Evolutionary conservation across 2,329 filamentous ascomycete genomes (phyloP).

Genomic region (Diaporthe longicolla): DNA sequence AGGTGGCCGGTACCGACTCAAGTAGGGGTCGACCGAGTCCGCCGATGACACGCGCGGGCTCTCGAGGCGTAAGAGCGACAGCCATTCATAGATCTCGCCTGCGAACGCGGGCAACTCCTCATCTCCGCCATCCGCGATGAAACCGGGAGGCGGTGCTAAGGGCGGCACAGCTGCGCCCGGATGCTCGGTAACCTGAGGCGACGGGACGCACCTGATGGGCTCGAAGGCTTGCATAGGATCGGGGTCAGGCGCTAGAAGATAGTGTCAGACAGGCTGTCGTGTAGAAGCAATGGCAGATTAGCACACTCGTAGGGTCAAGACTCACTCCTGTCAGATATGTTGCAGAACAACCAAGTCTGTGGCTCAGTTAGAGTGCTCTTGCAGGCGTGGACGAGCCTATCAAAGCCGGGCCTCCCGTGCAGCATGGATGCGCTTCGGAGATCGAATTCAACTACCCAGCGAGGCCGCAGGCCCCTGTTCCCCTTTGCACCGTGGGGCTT

Average conservation of each 20-base stretch:
- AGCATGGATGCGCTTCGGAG: slow-evolving; percentile 82
- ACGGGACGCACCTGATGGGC: slow-evolving; percentile 59
- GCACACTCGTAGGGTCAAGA: slow-evolving; percentile 6
- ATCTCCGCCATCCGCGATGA: slow-evolving; percentile 55
- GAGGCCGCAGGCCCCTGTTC: slow-evolving; percentile 71
- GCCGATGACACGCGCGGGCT: slow-evolving; percentile 72
- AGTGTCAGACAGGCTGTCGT: slow-evolving; percentile 45
- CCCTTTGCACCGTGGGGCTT: slow-evolving; percentile 74
- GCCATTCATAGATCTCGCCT: slow-evolving; percentile 79
- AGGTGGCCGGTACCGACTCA: slow-evolving; percentile 77
- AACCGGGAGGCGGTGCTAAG: slow-evolving; percentile 50
- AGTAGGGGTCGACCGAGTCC: slow-evolving; percentile 76
- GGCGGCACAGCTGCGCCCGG: slow-evolving; percentile 51
- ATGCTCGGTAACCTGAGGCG: slow-evolving; percentile 50
- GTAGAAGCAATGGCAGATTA: slow-evolving; percentile 33
- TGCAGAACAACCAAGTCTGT: slow-evolving; percentile 83
- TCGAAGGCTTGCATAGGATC: slow-evolving; percentile 64
- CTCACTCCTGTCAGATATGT: slow-evolving; percentile 66
- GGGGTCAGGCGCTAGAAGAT: slow-evolving; percentile 59
- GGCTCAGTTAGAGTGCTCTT: slow-evolving; percentile 80
- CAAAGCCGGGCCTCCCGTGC: slow-evolving; percentile 86
- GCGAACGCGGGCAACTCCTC: slow-evolving; percentile 74
- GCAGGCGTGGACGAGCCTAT: slow-evolving; percentile 82
- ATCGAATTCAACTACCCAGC: slow-evolving; percentile 84
- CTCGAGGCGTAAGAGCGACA: slow-evolving; percentile 75